Percentiles rank a stretch among this genome's conserved stretches.
These are phyloP conservation scores for Cucurbita ficifolia DNA, from an alignment of 306 rosid genomes.

Conservation along the genomic window DNA sequence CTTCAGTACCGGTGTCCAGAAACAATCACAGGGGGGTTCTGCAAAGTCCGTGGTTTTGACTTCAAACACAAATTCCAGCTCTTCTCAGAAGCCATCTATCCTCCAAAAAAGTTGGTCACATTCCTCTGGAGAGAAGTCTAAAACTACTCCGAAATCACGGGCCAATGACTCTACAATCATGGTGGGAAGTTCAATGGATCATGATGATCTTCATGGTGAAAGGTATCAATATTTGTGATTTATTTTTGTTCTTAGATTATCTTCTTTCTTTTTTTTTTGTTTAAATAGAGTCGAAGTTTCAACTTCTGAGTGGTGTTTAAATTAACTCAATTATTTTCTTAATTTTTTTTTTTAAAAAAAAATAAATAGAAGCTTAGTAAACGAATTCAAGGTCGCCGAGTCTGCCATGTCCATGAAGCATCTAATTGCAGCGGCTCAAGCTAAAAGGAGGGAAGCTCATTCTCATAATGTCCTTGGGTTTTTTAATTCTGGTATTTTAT, in stretches of 20 bases:
- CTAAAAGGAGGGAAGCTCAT: conserved; percentile 66
- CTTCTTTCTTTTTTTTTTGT: conserved; percentile 2
- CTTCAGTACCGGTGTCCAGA: conserved; percentile 30
- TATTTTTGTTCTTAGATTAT: background rate
- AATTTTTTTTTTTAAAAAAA: background rate
- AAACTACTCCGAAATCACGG: conserved; percentile 32
- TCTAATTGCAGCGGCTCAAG: conserved; percentile 96
- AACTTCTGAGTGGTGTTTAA: conserved; percentile 36
- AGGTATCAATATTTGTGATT: conserved; percentile 32
- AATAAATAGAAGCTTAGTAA: background rate
- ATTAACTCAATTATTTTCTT: conserved; percentile 10
- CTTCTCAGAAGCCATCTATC: conserved; percentile 42
- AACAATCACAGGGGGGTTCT: conserved; percentile 32
- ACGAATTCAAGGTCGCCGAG: conserved; percentile 51
- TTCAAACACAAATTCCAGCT: conserved; percentile 14
- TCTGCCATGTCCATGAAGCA: conserved; percentile 55
- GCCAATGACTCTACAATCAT: conserved; percentile 29
- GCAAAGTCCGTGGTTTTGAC: conserved; percentile 22
- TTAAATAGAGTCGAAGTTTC: conserved; percentile 32
- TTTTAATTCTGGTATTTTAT: conserved; percentile 19
- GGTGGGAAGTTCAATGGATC: conserved; percentile 34
- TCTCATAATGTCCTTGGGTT: conserved; percentile 37
- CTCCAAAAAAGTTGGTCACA: conserved; percentile 33
- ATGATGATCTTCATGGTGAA: conserved; percentile 34
- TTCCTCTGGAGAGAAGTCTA: conserved; percentile 46